Base-by-base conservation (phyloP, 345 rosid genomes). In the Populus pruinosa region DNA sequence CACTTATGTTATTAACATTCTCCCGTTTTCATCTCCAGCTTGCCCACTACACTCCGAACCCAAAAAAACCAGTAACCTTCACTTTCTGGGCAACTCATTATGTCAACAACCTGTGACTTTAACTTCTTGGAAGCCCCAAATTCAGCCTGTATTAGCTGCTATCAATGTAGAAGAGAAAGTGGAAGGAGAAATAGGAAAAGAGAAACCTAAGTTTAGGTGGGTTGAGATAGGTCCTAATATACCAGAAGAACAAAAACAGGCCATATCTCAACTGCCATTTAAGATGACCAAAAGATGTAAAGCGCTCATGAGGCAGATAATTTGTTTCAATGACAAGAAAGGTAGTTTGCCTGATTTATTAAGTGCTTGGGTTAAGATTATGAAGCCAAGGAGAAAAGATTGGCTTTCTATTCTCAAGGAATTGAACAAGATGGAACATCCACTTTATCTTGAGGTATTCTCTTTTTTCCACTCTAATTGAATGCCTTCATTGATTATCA, bases 391-490 rank as follows among this genome's bases (percentile, higher is more conserved):
- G 53, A 85, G 94, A 79, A 84, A 90, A 66, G 94, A 91, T 55
- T 92, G 98, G 97, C 98, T 94, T 69, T 85, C 84, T 2, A 82
- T 94, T 83, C 91, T 92, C 55, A 90, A 87, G 79, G 87, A 91
- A 84, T 79, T 91, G 85, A 88, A 88, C 77, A 74, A 8, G 21
- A 82, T 77, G 79, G 88, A 85, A 25, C 93, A 91, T 82, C 91
- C 92, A 0, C 88, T 91, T 65, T 89, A 86, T 86, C 68, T 91
- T 27, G 59, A 91, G 96, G 98, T 89, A 78, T 35, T 21, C 29
- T 38, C 41, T 23, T 47, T 27, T 43, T 43, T 21, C 16, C 41
- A 6, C n/a, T 59, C 23, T 2, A 16, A 27, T 74, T 16, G 18
- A 63, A 13, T 9, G 29, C 59, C 8, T 55, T 35, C 47, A 33